A percentile compares a stretch with the other conserved stretches of the same genome.
Evolutionary conservation across 768 basidiomycete species (phyloP).

Genomic region (Rhodosporidiobolus sp.): DNA sequence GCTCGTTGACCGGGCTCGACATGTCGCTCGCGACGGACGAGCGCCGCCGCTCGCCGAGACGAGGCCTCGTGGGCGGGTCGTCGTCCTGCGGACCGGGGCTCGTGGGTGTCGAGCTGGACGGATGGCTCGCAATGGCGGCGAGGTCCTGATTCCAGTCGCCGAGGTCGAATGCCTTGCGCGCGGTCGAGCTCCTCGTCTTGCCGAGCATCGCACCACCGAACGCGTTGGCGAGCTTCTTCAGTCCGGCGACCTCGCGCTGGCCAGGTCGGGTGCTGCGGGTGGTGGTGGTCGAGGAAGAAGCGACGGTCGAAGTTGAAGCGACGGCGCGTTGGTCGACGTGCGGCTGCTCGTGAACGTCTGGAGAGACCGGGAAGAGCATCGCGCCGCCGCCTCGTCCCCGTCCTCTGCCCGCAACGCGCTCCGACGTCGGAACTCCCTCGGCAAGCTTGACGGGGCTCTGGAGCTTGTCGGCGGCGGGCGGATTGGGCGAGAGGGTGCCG

Average conservation of each 20-base stretch:
- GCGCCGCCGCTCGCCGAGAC: neutral
- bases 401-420: neutral
- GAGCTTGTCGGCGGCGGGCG: neutral
- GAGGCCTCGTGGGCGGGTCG: neutral
- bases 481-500: neutral
- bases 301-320: neutral
- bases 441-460: constrained; percentile 27
- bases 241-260: constrained; percentile 24
- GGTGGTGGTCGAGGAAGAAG: constrained; percentile 2
- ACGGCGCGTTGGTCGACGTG: no score
- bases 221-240: constrained; percentile 29
- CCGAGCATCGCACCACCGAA: constrained; percentile 14
- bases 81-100: constrained; percentile 10
- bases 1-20: constrained; percentile 34
- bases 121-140: constrained; percentile 33
- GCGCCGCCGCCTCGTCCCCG: constrained; percentile 13
- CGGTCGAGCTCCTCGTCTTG: constrained; percentile 26
- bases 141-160: constrained; percentile 39
- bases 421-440: neutral
- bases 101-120: constrained; percentile 33
- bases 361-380: constrained; percentile 23
- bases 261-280: constrained; percentile 13
- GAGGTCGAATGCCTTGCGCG: constrained; percentile 39
- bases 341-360: neutral
- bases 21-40: constrained; percentile 18